phyloP scores from a whole-genome alignment of 495 filamentous ascomycete genomes.

The Penicillium atrosanguineum region DNA sequence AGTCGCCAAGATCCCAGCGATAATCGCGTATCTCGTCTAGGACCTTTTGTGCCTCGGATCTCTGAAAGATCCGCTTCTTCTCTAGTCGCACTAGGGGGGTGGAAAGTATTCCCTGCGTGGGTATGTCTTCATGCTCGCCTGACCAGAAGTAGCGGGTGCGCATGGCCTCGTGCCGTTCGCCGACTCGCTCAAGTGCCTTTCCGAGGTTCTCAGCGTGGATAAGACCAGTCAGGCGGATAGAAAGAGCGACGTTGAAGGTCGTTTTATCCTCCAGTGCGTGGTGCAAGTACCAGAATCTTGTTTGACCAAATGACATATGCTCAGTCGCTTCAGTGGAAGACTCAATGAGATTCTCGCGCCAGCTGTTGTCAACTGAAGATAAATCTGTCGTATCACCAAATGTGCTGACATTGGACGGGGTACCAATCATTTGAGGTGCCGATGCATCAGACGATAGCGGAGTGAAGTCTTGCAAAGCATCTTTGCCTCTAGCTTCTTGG shows the following conservation, averaged over 20 bases:
- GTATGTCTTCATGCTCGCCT: not conserved
- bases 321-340: not conserved
- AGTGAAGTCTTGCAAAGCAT: too few relatives aligned
- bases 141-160: constrained; percentile 34
- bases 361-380: too few relatives aligned
- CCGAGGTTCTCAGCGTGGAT: constrained; percentile 14
- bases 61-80: not conserved
- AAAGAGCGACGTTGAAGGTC: constrained; percentile 26
- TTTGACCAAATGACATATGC: constrained; percentile 34
- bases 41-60: constrained; percentile 2
- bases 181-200: constrained; percentile 25
- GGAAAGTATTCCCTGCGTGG: constrained; percentile 15
- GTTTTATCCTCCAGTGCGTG: constrained; percentile 29
- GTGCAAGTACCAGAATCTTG: constrained; percentile 40
- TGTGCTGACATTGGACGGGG: too few relatives aligned
- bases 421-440: too few relatives aligned
- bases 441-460: too few relatives aligned
- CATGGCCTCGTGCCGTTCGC: constrained; percentile 36
- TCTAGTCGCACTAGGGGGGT: constrained; percentile 3
- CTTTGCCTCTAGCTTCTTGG: too few relatives aligned
- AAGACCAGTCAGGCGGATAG: not conserved
- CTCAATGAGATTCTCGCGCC: too few relatives aligned
- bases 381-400: too few relatives aligned
- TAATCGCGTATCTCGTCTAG: constrained; percentile 9
- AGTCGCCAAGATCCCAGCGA: constrained; percentile 19